phyloP scores from a whole-genome alignment of 2,329 filamentous ascomycete genomes.

The Tolypocladium inflatum region DNA sequence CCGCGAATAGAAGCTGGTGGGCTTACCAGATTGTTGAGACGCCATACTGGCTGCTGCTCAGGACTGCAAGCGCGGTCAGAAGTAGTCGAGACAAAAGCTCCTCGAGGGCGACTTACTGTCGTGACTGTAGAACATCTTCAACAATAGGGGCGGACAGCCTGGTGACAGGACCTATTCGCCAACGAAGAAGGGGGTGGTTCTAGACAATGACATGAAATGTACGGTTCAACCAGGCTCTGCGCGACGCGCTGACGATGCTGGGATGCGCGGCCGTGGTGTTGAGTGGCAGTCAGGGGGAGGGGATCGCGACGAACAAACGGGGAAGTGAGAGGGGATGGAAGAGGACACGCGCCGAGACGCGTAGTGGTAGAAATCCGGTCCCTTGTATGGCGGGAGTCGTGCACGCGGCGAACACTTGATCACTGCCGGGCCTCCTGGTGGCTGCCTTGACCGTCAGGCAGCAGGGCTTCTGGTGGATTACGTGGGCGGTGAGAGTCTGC shows the following conservation, averaged over 20 bases:
- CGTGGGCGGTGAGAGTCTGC: not conserved
- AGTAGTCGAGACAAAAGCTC: not conserved
- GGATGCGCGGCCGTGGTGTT: not conserved
- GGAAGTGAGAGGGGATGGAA: not conserved
- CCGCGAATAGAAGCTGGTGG: not conserved
- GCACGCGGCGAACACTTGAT: not conserved
- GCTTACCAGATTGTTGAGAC: conserved; percentile 88
- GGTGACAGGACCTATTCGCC: not conserved
- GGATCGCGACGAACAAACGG: not conserved
- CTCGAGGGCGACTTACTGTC: conserved; percentile 54
- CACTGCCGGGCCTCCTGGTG: not conserved
- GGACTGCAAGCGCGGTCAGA: conserved; percentile 41
- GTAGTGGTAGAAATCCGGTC: not conserved
- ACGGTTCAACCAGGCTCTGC: not conserved
- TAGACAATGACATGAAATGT: not conserved
- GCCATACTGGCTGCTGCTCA: conserved; percentile 80
- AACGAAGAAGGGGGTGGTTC: not conserved
- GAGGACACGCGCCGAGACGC: conserved; percentile 2
- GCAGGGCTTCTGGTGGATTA: not conserved
- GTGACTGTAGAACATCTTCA: conserved; percentile 86
- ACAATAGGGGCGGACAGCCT: not conserved
- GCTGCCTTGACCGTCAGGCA: not conserved
- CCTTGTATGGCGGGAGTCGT: not conserved
- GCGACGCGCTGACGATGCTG: not conserved
- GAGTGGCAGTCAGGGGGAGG: not conserved